Evolutionary conservation across 1,284 basidiomycete species (phyloP), one percentile per base, ranked within the genome.

Genomic region (Sporisorium iseilematis-ciliati): DNA sequence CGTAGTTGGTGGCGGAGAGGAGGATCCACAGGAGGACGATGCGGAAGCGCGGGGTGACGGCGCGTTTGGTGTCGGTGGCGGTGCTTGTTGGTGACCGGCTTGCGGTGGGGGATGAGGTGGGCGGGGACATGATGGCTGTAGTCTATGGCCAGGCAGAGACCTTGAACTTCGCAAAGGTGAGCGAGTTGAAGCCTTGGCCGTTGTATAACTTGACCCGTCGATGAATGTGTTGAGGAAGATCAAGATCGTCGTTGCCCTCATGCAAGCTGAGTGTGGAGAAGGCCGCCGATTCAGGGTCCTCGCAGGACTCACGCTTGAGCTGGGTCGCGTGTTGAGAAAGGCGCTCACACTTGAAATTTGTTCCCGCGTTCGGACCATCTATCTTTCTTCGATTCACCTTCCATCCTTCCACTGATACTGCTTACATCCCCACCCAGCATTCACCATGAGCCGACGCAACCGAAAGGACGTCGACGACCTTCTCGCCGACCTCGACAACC

Each of bases 381-480:
- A 38, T 20, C 52, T 40, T 25, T 49, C 26, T 3, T 49, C 48
- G 6, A 20, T 11, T 23, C n/a, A 35, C 35, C 42, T 26, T 41
- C 20, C 7, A 33, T 31, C 25, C 5, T 8, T 33, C 33, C n/a
- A 52, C 35, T 1, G 10, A 21, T 6, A 23, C 1, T 31, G n/a
- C n/a, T n/a, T n/a, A n/a, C 10, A 31, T 20, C 29, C 4, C 18
- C 31, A 33, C 35, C 11, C 7, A 50, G 14, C 25, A 69, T 64
- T 14, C 23, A 56, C 16, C 18, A 75, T 75, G 72, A 69, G 66
- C 25, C 49, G 72, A n/a, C 68, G 76, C 64, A 76, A 68, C 23
- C 64, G 74, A 8, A 72, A 79, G 23, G 79, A 81, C 50, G 82
- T 85, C 20, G 83, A 85, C 49, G 76, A 80, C n/a, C 76, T 85